Percentiles rank a stretch among this genome's conserved stretches.
Evolutionary conservation across 2,329 filamentous ascomycete genomes (phyloP).

Genomic region (Chaetomium strumarium): DNA sequence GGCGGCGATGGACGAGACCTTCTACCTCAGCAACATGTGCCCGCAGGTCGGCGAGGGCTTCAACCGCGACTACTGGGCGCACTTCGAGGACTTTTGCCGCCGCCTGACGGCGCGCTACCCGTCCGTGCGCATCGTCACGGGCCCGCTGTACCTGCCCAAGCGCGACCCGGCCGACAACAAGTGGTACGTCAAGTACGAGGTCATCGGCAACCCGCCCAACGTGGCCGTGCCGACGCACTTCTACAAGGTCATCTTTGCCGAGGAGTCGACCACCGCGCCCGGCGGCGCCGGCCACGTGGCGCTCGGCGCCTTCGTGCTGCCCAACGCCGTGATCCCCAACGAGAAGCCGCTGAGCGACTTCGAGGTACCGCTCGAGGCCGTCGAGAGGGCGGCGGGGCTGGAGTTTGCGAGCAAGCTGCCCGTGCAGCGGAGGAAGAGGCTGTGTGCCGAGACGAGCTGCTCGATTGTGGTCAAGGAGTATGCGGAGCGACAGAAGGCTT

Average conservation of each 20-base stretch:
- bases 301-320: constrained; percentile 88
- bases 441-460: constrained; percentile 85
- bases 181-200: constrained; percentile 93
- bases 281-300: constrained; percentile 72
- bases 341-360: constrained; percentile 84
- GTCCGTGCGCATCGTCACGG: constrained; percentile 84
- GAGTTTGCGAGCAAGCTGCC: constrained; percentile 84
- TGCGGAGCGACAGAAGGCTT: constrained; percentile 54
- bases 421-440: constrained; percentile 61
- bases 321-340: constrained; percentile 85
- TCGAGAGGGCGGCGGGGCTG: constrained; percentile 86
- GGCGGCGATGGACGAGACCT: constrained; percentile 89
- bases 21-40: constrained; percentile 92
- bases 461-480: constrained; percentile 79
- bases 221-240: constrained; percentile 97
- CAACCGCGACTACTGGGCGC: constrained; percentile 98
- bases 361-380: constrained; percentile 86
- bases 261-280: constrained; percentile 56
- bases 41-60: constrained; percentile 97
- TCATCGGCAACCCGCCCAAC: constrained; percentile 88
- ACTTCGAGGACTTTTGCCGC: constrained; percentile 96
- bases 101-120: constrained; percentile 75
- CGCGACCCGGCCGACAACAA: constrained; percentile 78
- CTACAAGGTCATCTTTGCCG: constrained; percentile 97
- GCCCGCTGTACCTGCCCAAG: constrained; percentile 86